Percentiles rank a stretch among this genome's conserved stretches.
phyloP scores from a whole-genome alignment of 2,329 filamentous ascomycete genomes.

The Ceratocystiopsis minuta region DNA sequence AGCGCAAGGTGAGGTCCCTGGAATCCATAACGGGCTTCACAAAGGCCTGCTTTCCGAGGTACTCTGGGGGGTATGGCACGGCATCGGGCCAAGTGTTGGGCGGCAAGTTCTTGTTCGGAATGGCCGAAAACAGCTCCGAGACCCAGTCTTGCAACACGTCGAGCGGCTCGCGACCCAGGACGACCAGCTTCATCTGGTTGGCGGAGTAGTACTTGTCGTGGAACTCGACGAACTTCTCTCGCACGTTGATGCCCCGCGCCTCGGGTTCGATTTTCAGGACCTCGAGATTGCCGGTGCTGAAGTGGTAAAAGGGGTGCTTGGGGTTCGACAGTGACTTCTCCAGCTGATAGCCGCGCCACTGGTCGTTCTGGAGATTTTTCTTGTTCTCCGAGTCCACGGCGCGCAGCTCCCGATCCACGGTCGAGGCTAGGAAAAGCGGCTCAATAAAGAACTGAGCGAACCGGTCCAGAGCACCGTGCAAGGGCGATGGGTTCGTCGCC shows the following conservation, averaged over 20 bases:
- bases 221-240: conserved; percentile 84
- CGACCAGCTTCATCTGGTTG: conserved; percentile 82
- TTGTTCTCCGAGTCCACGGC: conserved; percentile 95
- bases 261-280: conserved; percentile 72
- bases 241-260: conserved; percentile 61
- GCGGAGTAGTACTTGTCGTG: conserved; percentile 80
- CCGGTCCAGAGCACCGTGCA: conserved; percentile 71
- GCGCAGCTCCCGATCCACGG: conserved; percentile 68
- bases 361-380: conserved; percentile 86
- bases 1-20: conserved; percentile 59
- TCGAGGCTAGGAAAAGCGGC: conserved; percentile 69
- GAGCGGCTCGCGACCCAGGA: conserved; percentile 64
- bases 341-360: conserved; percentile 73
- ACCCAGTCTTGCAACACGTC: conserved; percentile 75
- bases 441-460: conserved; percentile 90
- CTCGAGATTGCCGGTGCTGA: conserved; percentile 77
- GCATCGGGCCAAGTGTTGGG: conserved; percentile 36
- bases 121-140: conserved; percentile 60
- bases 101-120: conserved; percentile 65
- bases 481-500: conserved; percentile 35
- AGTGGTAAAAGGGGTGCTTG: conserved; percentile 75
- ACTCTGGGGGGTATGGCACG: conserved; percentile 28
- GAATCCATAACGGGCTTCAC: conserved; percentile 86
- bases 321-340: conserved; percentile 79
- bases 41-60: conserved; percentile 53